phyloP scores from a whole-genome alignment of 225 moss, liverwort and hornwort species.

The Physcomitrium patens region DNA sequence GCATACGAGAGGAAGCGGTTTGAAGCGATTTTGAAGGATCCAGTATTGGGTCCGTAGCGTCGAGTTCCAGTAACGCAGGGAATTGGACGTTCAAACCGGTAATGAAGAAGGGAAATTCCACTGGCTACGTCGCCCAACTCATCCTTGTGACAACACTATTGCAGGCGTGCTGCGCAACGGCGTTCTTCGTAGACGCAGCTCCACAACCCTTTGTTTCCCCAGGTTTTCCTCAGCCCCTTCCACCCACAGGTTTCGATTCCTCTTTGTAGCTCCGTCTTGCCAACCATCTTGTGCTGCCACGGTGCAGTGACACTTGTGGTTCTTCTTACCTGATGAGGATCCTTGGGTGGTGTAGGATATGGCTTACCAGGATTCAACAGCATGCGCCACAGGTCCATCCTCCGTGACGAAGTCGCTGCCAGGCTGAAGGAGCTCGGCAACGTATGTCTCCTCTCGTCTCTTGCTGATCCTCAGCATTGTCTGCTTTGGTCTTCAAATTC shows the following conservation, averaged over 20 bases:
- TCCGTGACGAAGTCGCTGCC: slow-evolving; percentile 79
- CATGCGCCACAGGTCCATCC: slow-evolving; percentile 52
- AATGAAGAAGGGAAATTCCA: slow-evolving; percentile 56
- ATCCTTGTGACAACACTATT: slow-evolving; percentile 44
- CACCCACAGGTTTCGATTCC: too few relatives aligned
- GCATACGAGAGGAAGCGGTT: neutral
- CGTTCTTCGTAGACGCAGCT: slow-evolving; percentile 46
- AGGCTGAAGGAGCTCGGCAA: slow-evolving; percentile 79
- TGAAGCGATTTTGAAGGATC: slow-evolving; percentile 1
- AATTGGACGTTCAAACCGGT: slow-evolving; percentile 48
- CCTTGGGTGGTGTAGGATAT: slow-evolving; percentile 48
- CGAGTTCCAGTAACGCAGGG: slow-evolving; percentile 39
- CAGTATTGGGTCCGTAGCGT: slow-evolving; percentile 19
- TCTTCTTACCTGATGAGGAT: slow-evolving; percentile 27
- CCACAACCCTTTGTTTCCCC: slow-evolving; percentile 35
- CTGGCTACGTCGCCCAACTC: slow-evolving; percentile 38
- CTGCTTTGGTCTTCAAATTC: neutral
- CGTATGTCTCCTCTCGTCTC: slow-evolving; percentile 44
- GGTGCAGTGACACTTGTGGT: neutral
- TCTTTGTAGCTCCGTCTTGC: neutral
- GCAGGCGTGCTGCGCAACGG: slow-evolving; percentile 29
- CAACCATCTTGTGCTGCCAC: neutral
- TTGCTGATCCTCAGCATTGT: slow-evolving; percentile 27
- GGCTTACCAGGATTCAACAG: slow-evolving; percentile 42
- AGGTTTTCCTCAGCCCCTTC: slow-evolving; percentile 15